A percentile compares a stretch with the other conserved stretches of the same genome.
Evolutionary conservation across 75 land plant species (phyloP).

Genomic region (Azolla pinnata): DNA sequence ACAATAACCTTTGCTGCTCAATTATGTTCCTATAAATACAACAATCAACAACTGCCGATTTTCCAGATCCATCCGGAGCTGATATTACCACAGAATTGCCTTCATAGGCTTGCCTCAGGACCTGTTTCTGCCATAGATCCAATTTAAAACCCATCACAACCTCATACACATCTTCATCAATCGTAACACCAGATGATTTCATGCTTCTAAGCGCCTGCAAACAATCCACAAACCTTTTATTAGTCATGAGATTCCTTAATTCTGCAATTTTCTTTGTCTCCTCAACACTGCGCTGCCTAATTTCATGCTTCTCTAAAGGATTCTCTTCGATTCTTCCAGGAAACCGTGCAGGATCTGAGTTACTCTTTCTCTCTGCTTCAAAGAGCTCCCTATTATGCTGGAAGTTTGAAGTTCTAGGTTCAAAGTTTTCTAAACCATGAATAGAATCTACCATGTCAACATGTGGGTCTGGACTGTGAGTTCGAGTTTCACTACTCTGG

Average conservation of each 20-base stretch:
- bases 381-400: no score
- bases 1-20: neutral
- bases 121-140: constrained; percentile 2
- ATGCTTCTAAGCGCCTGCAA: neutral
- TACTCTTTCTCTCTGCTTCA: neutral
- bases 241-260: neutral
- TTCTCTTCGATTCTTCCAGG: neutral
- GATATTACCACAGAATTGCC: neutral
- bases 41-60: neutral
- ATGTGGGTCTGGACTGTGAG: neutral
- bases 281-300: neutral
- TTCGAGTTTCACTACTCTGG: neutral
- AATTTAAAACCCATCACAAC: neutral
- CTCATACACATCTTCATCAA: constrained; percentile 1
- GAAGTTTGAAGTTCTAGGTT: no score
- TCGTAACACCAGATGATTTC: neutral
- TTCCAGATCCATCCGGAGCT: neutral
- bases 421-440: no score
- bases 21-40: neutral
- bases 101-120: neutral
- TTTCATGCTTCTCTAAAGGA: neutral
- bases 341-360: neutral
- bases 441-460: neutral
- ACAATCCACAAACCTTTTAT: neutral
- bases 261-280: neutral